phyloP scores from a whole-genome alignment of 1,284 basidiomycete genomes.

The Ustilago curta region DNA sequence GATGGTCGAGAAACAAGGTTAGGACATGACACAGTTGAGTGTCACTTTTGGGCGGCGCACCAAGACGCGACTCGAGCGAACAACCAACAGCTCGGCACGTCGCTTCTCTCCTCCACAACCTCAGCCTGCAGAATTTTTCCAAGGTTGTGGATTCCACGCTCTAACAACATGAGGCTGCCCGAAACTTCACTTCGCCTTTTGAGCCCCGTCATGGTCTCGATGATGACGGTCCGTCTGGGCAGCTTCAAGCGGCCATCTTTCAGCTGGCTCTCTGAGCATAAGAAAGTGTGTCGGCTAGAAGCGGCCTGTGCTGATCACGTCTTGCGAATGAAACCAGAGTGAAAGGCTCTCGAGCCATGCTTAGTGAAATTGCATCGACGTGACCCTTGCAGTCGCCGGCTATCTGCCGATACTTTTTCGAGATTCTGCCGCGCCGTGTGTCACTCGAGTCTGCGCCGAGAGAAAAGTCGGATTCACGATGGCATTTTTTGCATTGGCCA shows the following conservation, averaged over 20 bases:
- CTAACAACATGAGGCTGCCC: not conserved
- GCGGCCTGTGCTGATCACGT: too few species aligned
- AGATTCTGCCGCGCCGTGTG: not conserved
- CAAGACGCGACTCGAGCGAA: slow-evolving; percentile 8
- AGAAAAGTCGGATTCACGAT: too few species aligned
- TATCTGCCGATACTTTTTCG: slow-evolving; percentile 1
- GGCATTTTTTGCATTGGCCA: slow-evolving; percentile 3
- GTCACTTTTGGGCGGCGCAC: not conserved
- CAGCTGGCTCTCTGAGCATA: too few species aligned
- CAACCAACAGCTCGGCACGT: slow-evolving; percentile 5
- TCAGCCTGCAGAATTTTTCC: not conserved
- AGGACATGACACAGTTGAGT: slow-evolving; percentile 6
- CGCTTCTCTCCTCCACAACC: slow-evolving; percentile 2
- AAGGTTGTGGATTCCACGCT: not conserved
- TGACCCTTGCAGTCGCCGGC: slow-evolving; percentile 1
- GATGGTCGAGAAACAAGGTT: slow-evolving; percentile 4
- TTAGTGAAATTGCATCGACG: not conserved
- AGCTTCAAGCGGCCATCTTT: too few species aligned
- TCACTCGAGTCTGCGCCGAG: not conserved
- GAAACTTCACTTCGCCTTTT: not conserved
- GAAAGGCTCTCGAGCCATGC: slow-evolving; percentile 6
- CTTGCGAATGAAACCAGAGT: not conserved
- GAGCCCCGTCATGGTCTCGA: not conserved
- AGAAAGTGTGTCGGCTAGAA: too few species aligned
- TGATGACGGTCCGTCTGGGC: too few species aligned